Evolutionary conservation across 1,284 basidiomycete genomes (phyloP).

Genomic region (Leccinum insolens): DNA sequence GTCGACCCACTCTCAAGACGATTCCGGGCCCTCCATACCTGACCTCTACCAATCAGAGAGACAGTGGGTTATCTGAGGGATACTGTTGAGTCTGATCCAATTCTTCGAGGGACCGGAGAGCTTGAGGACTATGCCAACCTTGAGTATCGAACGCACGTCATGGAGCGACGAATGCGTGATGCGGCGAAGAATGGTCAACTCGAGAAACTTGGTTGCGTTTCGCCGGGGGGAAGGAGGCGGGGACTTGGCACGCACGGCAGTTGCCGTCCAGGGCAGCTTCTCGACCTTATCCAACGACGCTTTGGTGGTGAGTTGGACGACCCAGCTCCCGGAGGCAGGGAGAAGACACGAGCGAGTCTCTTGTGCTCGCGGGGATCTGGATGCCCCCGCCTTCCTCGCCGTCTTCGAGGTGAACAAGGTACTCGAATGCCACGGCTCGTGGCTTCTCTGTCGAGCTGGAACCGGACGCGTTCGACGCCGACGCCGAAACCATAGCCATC

Average conservation of each 20-base stretch:
- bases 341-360: constrained; percentile 76
- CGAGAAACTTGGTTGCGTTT: constrained; percentile 41
- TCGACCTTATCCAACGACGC: constrained; percentile 74
- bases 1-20: too few species aligned
- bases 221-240: constrained; percentile 38
- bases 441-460: constrained; percentile 81
- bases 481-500: constrained; percentile 83
- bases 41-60: too few species aligned
- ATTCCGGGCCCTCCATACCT: too few species aligned
- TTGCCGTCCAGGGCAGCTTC: constrained; percentile 75
- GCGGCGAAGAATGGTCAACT: constrained; percentile 63
- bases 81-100: constrained; percentile 82
- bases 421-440: constrained; percentile 69
- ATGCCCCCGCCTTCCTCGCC: constrained; percentile 34
- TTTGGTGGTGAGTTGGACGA: constrained; percentile 75
- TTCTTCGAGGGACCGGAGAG: constrained; percentile 71
- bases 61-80: constrained; percentile 50
- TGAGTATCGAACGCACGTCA: constrained; percentile 76
- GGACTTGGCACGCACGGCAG: constrained; percentile 57
- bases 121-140: constrained; percentile 80
- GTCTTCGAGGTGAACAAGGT: constrained; percentile 80
- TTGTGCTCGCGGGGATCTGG: constrained; percentile 63
- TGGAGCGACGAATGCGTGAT: constrained; percentile 73
- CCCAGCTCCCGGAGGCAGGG: constrained; percentile 86
- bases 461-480: constrained; percentile 75